Conservation (phyloP, 768 basidiomycete genomes). For the Neoboletus brunneissimus region DNA sequence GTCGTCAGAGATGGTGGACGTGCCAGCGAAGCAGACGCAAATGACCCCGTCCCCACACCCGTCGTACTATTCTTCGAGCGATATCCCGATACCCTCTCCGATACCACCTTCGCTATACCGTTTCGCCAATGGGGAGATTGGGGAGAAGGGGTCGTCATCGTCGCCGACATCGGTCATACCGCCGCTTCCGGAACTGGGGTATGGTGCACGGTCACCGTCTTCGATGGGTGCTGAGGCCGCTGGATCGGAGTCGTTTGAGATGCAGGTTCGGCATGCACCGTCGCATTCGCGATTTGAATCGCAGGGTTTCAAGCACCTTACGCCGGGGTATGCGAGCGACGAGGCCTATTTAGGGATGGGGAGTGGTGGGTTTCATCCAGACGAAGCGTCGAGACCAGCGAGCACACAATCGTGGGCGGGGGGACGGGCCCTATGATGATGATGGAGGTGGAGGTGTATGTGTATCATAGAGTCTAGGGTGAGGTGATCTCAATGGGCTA, state of each 20-base stretch:
- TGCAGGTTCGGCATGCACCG: constrained; percentile 35
- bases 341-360: not conserved
- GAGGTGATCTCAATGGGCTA: constrained; percentile 8
- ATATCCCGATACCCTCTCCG: constrained; percentile 56
- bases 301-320: constrained; percentile 2
- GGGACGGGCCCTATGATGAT: constrained; percentile 17
- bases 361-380: not conserved
- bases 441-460: constrained; percentile 1
- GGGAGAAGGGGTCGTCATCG: constrained; percentile 26
- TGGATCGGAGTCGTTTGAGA: constrained; percentile 35
- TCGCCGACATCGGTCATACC: constrained; percentile 7
- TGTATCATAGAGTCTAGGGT: constrained; percentile 21
- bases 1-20: constrained; percentile 7
- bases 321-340: not conserved
- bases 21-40: constrained; percentile 7
- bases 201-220: constrained; percentile 1
- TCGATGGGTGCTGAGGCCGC: not conserved
- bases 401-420: constrained; percentile 21
- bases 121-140: constrained; percentile 45
- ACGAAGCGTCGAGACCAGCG: not conserved
- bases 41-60: constrained; percentile 37
- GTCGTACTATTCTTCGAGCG: constrained; percentile 60
- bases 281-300: constrained; percentile 1
- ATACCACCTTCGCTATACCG: constrained; percentile 49
- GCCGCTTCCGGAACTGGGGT: not conserved